Base-by-base conservation (phyloP, 2,329 filamentous ascomycete genomes). In the Ascochyta clinopodiicola region DNA sequence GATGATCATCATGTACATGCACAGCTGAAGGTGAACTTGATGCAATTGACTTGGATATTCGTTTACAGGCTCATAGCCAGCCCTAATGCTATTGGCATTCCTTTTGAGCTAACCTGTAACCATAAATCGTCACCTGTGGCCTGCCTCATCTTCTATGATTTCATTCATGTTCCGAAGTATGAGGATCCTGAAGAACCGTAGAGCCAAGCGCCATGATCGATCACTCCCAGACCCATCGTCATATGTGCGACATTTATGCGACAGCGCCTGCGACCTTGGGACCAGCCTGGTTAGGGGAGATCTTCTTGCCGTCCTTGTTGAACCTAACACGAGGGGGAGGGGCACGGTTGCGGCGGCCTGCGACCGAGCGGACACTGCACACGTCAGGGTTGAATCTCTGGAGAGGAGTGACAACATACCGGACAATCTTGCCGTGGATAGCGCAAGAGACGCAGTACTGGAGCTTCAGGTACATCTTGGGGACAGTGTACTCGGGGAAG, bases 381-480 rank as follows among this genome's bases (percentile, higher is more conserved):
- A 59, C 37, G 25, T 43, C 35, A 35, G 35, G 35, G 13, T 44
- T 36, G 38, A 19, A 45, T 31, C 24, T 45, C 27, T 9, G 24
- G 48, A 51, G n/a, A 51, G 44, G 45, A 47, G n/a, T 45, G 32
- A 51, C 80, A 80, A 87, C 93, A 82, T 95, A 98, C 94, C 95
- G 94, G 83, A 99, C 96, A 82, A 99, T 99, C 91, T 99, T 99
- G 88, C 95, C 95, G 88, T 99, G 95, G 73, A 99, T 99, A 79
- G 95, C 95, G 85, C 95, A 99, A 83, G 94, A 98, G 79, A 99
- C 95, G 83, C 95, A 99, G 92, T 99, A 99, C 87, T 99, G 95
- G 81, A 99, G 90, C 90, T 99, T 99, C 84, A 99, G 87, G 91
- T 99, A 99, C 96, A 99, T 99, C 91, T 99, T 99, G 84, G 95